phyloP scores from a whole-genome alignment of 192 early-diverging fungal genomes.

The Irineochytrium annulatum region DNA sequence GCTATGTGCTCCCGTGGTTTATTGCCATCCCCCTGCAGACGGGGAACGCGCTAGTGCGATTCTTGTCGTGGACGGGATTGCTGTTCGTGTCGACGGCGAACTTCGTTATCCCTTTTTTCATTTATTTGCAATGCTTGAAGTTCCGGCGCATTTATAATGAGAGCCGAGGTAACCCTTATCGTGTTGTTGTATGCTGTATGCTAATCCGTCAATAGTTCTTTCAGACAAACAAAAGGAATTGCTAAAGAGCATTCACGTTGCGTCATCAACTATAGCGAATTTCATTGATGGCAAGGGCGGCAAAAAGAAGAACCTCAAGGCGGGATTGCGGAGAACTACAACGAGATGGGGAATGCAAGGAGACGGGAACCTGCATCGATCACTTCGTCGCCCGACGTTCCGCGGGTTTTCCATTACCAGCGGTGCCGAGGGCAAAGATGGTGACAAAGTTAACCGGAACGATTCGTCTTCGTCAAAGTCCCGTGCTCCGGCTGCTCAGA shows the following conservation, averaged over 20 bases:
- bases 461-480: too few species aligned
- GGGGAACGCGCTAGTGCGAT: slow-evolving; percentile 26
- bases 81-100: slow-evolving; percentile 51
- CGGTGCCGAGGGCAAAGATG: background rate
- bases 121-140: slow-evolving; percentile 47
- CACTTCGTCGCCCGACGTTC: too few species aligned
- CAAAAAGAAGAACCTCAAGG: too few species aligned
- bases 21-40: slow-evolving; percentile 42
- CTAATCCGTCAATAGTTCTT: slow-evolving; percentile 17
- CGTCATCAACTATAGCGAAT: slow-evolving; percentile 38
- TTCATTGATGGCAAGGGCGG: slow-evolving; percentile 31
- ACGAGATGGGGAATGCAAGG: too few species aligned
- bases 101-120: slow-evolving; percentile 52
- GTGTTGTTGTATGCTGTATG: background rate
- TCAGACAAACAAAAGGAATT: slow-evolving; percentile 40
- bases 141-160: slow-evolving; percentile 46
- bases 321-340: too few species aligned
- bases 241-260: slow-evolving; percentile 41
- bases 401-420: too few species aligned
- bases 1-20: slow-evolving; percentile 46
- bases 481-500: too few species aligned
- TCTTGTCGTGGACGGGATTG: slow-evolving; percentile 50
- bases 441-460: too few species aligned
- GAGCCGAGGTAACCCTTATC: slow-evolving; percentile 20
- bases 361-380: too few species aligned